Conservation (phyloP, 2,329 filamentous ascomycete species). For the Alternaria sp. region DNA sequence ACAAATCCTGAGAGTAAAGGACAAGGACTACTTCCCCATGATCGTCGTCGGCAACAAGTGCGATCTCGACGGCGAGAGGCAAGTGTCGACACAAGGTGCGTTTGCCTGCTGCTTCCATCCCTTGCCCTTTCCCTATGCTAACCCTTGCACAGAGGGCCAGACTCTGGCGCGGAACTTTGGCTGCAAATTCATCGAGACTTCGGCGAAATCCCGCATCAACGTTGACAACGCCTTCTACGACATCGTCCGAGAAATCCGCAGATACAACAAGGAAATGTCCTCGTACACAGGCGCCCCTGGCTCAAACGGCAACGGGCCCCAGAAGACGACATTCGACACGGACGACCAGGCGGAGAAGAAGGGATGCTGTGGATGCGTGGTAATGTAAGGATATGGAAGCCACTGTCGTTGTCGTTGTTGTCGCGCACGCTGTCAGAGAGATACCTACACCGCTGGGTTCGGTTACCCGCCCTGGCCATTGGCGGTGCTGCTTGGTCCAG, state of each 20-base stretch:
- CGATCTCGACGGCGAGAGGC: conserved; percentile 91
- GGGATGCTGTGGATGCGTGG: conserved; percentile 84
- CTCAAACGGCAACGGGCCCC: conserved; percentile 57
- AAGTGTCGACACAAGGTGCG: conserved; percentile 90
- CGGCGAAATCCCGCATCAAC: conserved; percentile 96
- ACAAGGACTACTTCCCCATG: conserved; percentile 99
- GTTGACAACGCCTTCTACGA: conserved; percentile 99
- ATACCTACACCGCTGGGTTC: conserved; percentile 29
- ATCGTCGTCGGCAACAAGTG: conserved; percentile 99
- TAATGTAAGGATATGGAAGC: conserved; percentile 70
- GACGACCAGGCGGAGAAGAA: conserved; percentile 71
- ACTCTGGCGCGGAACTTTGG: conserved; percentile 84
- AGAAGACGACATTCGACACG: conserved; percentile 78
- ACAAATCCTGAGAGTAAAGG: conserved; percentile 97
- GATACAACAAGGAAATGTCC: conserved; percentile 98
- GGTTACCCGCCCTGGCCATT: conserved; percentile 35
- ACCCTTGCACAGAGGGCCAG: conserved; percentile 76
- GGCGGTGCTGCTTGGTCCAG: conserved; percentile 29
- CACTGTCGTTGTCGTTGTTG: conserved; percentile 12
- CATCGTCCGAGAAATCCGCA: conserved; percentile 95
- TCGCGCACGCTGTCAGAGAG: conserved; percentile 23
- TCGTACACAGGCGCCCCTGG: conserved; percentile 75
- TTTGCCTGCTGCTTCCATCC: conserved; percentile 25
- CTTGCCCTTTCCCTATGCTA: conserved; percentile 18
- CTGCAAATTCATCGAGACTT: conserved; percentile 99